Conservation (phyloP, 352 stramenopile genomes). For the Elongisporangium undulatum region DNA sequence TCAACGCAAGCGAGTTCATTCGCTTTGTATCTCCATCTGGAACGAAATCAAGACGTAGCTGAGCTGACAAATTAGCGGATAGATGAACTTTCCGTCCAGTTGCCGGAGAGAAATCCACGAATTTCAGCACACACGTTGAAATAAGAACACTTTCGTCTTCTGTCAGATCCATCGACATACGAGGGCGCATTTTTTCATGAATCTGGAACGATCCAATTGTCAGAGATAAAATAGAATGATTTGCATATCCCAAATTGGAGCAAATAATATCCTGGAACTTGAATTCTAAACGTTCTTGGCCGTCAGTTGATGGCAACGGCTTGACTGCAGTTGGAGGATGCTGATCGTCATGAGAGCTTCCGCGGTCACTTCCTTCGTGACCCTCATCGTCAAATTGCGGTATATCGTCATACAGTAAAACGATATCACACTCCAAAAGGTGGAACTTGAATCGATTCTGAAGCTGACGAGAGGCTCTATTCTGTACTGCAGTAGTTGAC, state of each 20-base stretch:
- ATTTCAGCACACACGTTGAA: constrained; percentile 51
- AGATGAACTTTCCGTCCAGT: constrained; percentile 56
- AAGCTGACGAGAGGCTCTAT: constrained; percentile 34
- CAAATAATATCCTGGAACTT: constrained; percentile 69
- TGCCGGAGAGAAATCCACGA: constrained; percentile 54
- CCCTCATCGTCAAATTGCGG: constrained; percentile 43
- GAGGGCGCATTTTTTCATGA: constrained; percentile 67
- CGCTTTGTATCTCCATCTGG: constrained; percentile 17
- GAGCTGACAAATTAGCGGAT: constrained; percentile 61
- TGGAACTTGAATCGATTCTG: constrained; percentile 70
- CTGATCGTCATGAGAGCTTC: constrained; percentile 12
- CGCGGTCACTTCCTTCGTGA: constrained; percentile 11
- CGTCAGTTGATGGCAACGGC: constrained; percentile 45
- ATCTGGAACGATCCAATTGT: constrained; percentile 61
- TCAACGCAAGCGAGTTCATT: constrained; percentile 43
- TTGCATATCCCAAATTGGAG: constrained; percentile 55
- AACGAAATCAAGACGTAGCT: constrained; percentile 61
- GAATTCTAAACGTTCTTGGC: constrained; percentile 63
- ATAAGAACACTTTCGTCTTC: constrained; percentile 61
- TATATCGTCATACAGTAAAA: constrained; percentile 82
- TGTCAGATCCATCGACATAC: constrained; percentile 68
- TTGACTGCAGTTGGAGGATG: constrained; percentile 23
- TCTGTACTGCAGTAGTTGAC: constrained; percentile 33
- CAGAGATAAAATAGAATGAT: constrained; percentile 42
- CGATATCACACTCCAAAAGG: constrained; percentile 64